phyloP scores from a whole-genome alignment of 169 alveolate genomes.

The Plasmodium sp. region DNA sequence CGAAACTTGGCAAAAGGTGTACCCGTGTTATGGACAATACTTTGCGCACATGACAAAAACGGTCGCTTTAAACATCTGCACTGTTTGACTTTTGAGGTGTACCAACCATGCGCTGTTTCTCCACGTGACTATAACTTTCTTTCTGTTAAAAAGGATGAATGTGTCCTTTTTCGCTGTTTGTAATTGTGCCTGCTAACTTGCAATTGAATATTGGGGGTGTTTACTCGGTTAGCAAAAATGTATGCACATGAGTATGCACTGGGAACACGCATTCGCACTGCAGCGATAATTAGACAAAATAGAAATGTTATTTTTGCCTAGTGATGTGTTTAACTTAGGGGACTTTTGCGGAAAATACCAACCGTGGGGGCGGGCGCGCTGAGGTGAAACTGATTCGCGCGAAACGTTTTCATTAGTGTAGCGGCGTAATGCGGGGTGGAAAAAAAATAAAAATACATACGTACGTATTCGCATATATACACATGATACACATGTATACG shows the following conservation, averaged over 20 bases:
- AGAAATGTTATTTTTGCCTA: not conserved
- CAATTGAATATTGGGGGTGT: not conserved
- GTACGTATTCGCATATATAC: not conserved
- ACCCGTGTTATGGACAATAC: not conserved
- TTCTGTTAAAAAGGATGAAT: not conserved
- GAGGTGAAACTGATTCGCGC: not conserved
- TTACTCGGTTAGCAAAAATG: not conserved
- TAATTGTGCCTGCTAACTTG: not conserved
- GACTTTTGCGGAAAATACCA: not conserved
- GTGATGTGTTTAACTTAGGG: not conserved
- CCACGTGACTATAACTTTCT: not conserved
- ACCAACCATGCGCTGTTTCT: not conserved
- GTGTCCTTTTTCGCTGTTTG: not conserved
- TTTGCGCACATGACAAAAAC: not conserved
- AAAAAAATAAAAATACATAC: not conserved
- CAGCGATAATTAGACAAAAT: not conserved
- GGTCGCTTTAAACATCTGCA: not conserved
- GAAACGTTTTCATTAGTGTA: not conserved
- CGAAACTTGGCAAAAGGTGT: not conserved
- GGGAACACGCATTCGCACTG: not conserved
- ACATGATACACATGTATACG: not conserved
- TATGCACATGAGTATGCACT: not conserved
- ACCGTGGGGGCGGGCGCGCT: not conserved
- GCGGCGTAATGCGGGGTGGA: not conserved
- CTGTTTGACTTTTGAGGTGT: not conserved